Percentiles rank a stretch among this genome's conserved stretches.
These are phyloP conservation scores for Fusarium sp. DNA, from an alignment of 2,329 filamentous ascomycete species.

Conservation along the genomic window DNA sequence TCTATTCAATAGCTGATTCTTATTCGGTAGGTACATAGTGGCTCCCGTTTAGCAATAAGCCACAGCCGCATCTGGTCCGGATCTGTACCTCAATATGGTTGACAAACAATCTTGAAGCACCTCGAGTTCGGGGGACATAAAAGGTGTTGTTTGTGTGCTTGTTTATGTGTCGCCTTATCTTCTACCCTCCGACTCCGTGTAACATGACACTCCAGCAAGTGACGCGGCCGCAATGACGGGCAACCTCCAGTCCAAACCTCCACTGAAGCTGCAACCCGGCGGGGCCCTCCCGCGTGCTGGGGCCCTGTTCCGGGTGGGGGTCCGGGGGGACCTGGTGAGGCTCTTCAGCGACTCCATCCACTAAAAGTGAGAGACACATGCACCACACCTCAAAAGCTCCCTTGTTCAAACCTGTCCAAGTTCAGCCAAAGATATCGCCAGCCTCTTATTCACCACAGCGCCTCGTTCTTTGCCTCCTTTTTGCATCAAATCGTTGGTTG, in stretches of 20 bases:
- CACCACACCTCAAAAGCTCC: slow-evolving; percentile 1
- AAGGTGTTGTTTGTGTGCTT: neutral
- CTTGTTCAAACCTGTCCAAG: neutral
- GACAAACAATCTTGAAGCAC: neutral
- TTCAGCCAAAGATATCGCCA: neutral
- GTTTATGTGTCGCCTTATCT: neutral
- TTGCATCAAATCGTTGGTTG: neutral
- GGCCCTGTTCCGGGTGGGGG: slow-evolving; percentile 14
- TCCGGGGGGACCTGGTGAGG: slow-evolving; percentile 15
- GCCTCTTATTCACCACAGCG: slow-evolving; percentile 7
- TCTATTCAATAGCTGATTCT: neutral
- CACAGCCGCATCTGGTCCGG: neutral
- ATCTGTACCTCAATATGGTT: neutral
- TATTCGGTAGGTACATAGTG: neutral
- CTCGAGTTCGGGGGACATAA: neutral
- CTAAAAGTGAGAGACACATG: slow-evolving; percentile 21
- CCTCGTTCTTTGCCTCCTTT: neutral
- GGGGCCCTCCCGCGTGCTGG: slow-evolving; percentile 21
- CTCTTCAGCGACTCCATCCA: slow-evolving; percentile 32
- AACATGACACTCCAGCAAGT: neutral
- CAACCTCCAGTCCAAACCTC: neutral
- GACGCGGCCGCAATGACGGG: neutral
- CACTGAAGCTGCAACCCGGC: slow-evolving; percentile 15
- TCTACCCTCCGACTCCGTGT: neutral
- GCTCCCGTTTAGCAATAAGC: neutral